Conservation (phyloP, 2,329 filamentous ascomycete genomes). For the Rachicladosporium sp. region DNA sequence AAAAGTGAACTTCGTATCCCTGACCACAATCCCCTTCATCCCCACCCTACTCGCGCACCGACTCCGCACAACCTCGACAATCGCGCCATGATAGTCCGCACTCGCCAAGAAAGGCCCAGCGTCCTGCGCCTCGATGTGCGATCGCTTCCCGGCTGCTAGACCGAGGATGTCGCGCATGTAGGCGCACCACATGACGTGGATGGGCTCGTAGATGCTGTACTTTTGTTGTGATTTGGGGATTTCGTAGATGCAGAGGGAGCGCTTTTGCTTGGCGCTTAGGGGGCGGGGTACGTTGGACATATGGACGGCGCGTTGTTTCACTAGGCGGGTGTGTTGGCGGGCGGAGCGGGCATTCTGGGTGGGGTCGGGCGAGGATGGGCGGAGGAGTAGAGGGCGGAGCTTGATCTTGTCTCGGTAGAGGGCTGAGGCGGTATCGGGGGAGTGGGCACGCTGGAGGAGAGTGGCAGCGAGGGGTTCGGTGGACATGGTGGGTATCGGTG, state of each 20-base stretch:
- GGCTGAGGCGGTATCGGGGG: constrained; percentile 53
- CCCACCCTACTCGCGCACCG: constrained; percentile 75
- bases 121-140: constrained; percentile 44
- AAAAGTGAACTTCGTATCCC: constrained; percentile 77
- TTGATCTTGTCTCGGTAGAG: constrained; percentile 77
- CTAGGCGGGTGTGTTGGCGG: constrained; percentile 23
- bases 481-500: no score
- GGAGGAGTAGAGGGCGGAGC: constrained; percentile 67
- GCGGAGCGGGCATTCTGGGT: constrained; percentile 42
- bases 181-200: constrained; percentile 68
- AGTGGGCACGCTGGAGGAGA: constrained; percentile 66
- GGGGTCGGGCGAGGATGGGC: constrained; percentile 56
- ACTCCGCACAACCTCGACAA: constrained; percentile 71
- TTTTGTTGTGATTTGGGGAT: constrained; percentile 56
- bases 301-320: constrained; percentile 19
- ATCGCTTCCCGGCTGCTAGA: constrained; percentile 25
- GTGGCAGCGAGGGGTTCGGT: no score
- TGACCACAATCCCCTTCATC: constrained; percentile 71
- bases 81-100: constrained; percentile 83
- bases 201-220: constrained; percentile 63
- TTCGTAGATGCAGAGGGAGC: constrained; percentile 59
- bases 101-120: constrained; percentile 63
- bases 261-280: constrained; percentile 68
- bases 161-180: constrained; percentile 78
- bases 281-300: constrained; percentile 47